Evolutionary conservation across 768 basidiomycete genomes (phyloP).

Genomic region (Grammothele lineata): DNA sequence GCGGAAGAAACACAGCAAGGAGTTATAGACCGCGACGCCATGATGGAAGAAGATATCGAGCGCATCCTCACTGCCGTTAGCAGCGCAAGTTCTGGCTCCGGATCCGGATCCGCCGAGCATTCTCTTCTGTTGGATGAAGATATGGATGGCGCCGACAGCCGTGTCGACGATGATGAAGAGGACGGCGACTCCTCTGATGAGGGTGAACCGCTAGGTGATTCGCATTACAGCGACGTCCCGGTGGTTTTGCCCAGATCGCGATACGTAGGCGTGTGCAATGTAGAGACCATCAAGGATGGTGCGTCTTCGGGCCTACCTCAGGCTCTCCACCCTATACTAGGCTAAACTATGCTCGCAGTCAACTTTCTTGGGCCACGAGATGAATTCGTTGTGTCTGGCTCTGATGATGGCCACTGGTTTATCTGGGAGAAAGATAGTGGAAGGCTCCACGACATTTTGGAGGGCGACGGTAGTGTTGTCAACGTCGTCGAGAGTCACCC

Average conservation of each 20-base stretch:
- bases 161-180: conserved; percentile 21
- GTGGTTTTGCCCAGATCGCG: conserved; percentile 58
- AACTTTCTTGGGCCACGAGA: conserved; percentile 80
- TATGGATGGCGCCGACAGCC: neutral
- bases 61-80: too few species aligned
- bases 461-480: conserved; percentile 78
- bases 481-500: conserved; percentile 87
- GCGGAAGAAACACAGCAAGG: neutral
- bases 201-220: conserved; percentile 3
- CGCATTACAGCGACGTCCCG: conserved; percentile 36
- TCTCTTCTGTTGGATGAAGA: neutral
- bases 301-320: conserved; percentile 25
- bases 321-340: neutral
- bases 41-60: conserved; percentile 26
- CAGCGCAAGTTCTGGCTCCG: too few species aligned
- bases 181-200: conserved; percentile 23
- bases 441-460: conserved; percentile 67
- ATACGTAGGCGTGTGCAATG: conserved; percentile 70
- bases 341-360: conserved; percentile 37
- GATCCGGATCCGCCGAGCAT: neutral
- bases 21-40: conserved; percentile 19
- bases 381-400: conserved; percentile 78
- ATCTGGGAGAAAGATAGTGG: conserved; percentile 75
- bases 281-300: conserved; percentile 88
- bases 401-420: conserved; percentile 86